Conservation (phyloP, 2,329 filamentous ascomycete genomes). For the Neofusicoccum laricinum region DNA sequence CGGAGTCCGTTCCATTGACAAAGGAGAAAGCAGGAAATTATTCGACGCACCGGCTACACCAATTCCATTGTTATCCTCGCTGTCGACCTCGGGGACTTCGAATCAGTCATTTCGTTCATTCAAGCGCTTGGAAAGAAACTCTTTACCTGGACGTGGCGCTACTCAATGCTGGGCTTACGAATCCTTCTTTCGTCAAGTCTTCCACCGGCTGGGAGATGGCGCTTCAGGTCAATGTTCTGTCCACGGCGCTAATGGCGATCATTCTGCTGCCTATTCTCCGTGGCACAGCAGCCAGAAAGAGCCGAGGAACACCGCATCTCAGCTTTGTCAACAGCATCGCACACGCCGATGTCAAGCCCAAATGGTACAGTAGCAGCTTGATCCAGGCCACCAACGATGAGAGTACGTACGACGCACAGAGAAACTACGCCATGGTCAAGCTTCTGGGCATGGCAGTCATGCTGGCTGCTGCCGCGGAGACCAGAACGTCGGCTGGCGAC, state of each 20-base stretch:
- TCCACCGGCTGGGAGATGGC: constrained; percentile 29
- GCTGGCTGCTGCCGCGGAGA: constrained; percentile 7
- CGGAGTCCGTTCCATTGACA: constrained; percentile 37
- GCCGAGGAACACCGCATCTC: constrained; percentile 21
- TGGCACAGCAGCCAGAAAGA: constrained; percentile 20
- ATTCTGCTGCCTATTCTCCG: constrained; percentile 28
- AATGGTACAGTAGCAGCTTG: neutral
- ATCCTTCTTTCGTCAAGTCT: constrained; percentile 23
- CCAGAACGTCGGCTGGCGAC: constrained; percentile 15
- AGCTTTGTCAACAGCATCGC: constrained; percentile 14
- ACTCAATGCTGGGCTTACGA: constrained; percentile 38
- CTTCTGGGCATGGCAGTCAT: constrained; percentile 35
- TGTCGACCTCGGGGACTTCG: constrained; percentile 42
- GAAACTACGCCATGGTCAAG: constrained; percentile 33
- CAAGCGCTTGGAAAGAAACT: constrained; percentile 24
- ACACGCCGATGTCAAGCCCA: constrained; percentile 26
- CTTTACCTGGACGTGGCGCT: constrained; percentile 35
- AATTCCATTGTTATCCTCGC: constrained; percentile 44
- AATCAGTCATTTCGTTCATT: constrained; percentile 36
- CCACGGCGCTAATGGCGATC: constrained; percentile 36
- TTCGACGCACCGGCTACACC: constrained; percentile 31
- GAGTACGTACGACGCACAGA: neutral
- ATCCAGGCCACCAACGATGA: neutral
- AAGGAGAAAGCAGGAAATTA: constrained; percentile 44
- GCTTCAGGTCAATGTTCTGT: constrained; percentile 40